Evolutionary conservation across 1,284 basidiomycete genomes (phyloP), one percentile per base, ranked within the genome.

Genomic region (Polyporus tsugae): DNA sequence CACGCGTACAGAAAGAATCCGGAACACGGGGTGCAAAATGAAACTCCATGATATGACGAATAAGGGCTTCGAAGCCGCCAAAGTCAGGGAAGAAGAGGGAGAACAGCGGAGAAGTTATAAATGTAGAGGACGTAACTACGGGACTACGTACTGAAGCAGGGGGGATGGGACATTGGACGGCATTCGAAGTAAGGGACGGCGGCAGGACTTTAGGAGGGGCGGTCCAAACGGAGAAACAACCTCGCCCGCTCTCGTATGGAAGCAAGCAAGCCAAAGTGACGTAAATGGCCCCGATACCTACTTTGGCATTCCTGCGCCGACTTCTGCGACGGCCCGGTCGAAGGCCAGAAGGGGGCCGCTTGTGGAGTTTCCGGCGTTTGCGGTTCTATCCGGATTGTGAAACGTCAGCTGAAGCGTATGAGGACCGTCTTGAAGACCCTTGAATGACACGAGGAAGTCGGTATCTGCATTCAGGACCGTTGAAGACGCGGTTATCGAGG

Each of bases 391-490:
- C 39, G 73, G 72, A 65, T 76, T 77, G 65, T 77, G 78, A 57
- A 78, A 67, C 22, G 75, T 77, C 44, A 81, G 69, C 38, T 74
- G 73, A 42, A 81, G 60, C 44, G 69, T 70, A 67, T 81, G 79
- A 29, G 70, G 65, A 46, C 68, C 74, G 62, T 77, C 74, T 41
- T 70, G 62, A n/a, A 81, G 72, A 52, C 76, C 76, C 25, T 70
- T 66, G 64, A 81, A 77, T 22, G 75, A 70, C 1, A 75, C 78
- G 29, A 81, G 74, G 35, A 80, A 64, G 59, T 77, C 74, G 41
- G 63, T 75, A 11, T 73, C 64, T 7, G 75, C 70, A 33, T 72
- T 69, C 29, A 75, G 36, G 11, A 76, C 73, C 19, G 74, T 69
- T 5, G 75, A 58, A 13, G 71, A 17, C 6, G 58, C 19, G 19